Base-by-base conservation (phyloP, 2,329 filamentous ascomycete species). In the Arthrobotrys pseudoclavata region DNA sequence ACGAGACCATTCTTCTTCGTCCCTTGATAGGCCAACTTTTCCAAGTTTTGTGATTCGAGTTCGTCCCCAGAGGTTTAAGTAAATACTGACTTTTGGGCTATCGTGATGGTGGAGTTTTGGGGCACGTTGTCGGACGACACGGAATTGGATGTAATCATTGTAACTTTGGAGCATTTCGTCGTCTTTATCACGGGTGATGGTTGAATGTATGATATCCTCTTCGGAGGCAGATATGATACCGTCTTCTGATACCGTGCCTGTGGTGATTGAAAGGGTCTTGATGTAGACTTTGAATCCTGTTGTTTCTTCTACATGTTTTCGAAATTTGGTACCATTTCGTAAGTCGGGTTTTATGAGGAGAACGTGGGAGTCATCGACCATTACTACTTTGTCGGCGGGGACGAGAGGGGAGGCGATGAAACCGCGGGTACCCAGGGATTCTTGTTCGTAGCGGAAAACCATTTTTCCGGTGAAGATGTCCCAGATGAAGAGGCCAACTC, bases 401-500 rank as follows among this genome's bases (percentile, higher is more conserved):
- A 62, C 31, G 18, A 76, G 52, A 13, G 72, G 72, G 13, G 57
- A 66, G n/a, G 34, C 60, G 22, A 66, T 62, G 20, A 76, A 52
- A 1, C 64, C 64, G n/a, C 69, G 61, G n/a, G 53, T 61, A 26
- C 75, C 62, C 0, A 69, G 75, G 31, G 67, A 26, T 57, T 78
- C 64, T 62, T 72, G 75, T 63, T 76, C 66, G 34, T 70, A 70
- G 20, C 50, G 47, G 66, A 76, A 70, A 29, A 76, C 60, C 45
- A 76, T 66, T 37, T 66, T 69, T 18, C 72, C 72, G 0, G 72
- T 76, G 50, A 42, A 45, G 66, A 76, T 66, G 15, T 76, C 72
- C 72, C 72, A 76, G 22, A 76, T 60, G 66, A 76, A 71, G 53
- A 78, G 61, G 24, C 75, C 67, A 53, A 72, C 69, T 52, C 62